A percentile compares a stretch with the other conserved stretches of the same genome.
phyloP scores from a whole-genome alignment of 2,329 filamentous ascomycete genomes.

The Colletotrichum abscissum region DNA sequence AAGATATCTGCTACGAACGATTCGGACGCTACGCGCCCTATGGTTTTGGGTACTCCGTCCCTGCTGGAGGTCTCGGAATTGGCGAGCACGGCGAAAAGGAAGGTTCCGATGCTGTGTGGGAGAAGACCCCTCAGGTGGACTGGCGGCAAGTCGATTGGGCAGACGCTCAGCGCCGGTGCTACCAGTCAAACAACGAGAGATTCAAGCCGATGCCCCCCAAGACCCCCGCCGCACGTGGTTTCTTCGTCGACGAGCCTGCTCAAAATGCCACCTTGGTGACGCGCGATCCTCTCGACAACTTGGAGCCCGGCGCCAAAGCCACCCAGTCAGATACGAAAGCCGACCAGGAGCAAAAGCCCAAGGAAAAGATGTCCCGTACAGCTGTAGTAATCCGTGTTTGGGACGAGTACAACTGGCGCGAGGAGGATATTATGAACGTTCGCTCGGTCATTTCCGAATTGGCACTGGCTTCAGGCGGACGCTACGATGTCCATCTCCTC shows the following conservation, averaged over 20 bases:
- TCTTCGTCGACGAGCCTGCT: constrained; percentile 57
- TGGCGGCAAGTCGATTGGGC: constrained; percentile 84
- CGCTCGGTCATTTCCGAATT: constrained; percentile 88
- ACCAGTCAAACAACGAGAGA: constrained; percentile 74
- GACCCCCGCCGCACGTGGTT: constrained; percentile 58
- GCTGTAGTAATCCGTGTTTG: constrained; percentile 86
- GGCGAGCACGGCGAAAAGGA: constrained; percentile 87
- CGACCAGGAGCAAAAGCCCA: constrained; percentile 37
- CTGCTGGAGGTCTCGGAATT: constrained; percentile 84
- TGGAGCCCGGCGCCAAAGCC: constrained; percentile 22
- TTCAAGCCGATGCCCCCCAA: constrained; percentile 66
- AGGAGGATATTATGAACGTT: constrained; percentile 84
- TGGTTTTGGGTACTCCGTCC: constrained; percentile 85
- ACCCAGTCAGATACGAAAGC: not conserved
- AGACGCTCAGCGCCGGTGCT: constrained; percentile 79
- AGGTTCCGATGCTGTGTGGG: constrained; percentile 84
- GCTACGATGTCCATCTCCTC: constrained; percentile 88
- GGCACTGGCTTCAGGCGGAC: constrained; percentile 81
- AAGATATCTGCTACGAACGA: constrained; percentile 93
- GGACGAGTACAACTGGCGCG: constrained; percentile 82
- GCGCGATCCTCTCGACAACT: constrained; percentile 27
- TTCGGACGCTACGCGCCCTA: constrained; percentile 91
- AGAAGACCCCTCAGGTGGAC: constrained; percentile 76
- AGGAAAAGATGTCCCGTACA: constrained; percentile 65
- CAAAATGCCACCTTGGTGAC: constrained; percentile 38